phyloP scores from a whole-genome alignment of 257 asterid genomes.

The Osmanthus fragrans region DNA sequence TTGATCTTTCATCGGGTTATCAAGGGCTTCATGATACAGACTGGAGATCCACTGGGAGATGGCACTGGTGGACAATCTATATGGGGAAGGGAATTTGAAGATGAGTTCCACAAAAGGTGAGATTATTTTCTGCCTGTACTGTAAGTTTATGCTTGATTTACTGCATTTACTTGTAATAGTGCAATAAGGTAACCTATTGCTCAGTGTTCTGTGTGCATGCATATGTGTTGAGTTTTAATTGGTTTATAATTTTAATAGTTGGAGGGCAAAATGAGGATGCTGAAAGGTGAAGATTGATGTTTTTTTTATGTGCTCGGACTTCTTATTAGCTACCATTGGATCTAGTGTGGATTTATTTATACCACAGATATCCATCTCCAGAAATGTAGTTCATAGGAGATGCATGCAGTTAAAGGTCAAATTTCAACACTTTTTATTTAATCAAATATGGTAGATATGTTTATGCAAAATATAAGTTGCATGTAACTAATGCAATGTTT shows the following conservation, averaged over 20 bases:
- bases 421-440: background rate
- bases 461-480: background rate
- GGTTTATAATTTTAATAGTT: background rate
- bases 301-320: too few relatives aligned
- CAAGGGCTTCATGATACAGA: slow-evolving; percentile 95
- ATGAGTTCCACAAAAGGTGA: slow-evolving; percentile 96
- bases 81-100: slow-evolving; percentile 99
- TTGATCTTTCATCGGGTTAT: slow-evolving; percentile 95
- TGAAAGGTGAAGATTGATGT: too few relatives aligned
- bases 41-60: slow-evolving; percentile 99
- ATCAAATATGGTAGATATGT: background rate
- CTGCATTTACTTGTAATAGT: background rate
- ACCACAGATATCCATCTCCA: background rate
- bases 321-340: background rate
- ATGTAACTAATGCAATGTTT: background rate
- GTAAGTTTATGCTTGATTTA: background rate
- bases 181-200: background rate
- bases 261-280: background rate
- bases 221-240: background rate
- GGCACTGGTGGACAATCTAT: slow-evolving; percentile 99
- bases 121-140: slow-evolving; percentile 15
- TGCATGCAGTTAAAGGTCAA: background rate
- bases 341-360: background rate
- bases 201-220: background rate
- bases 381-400: background rate